Evolutionary conservation across 202 grass and related monocot genomes (phyloP).

Genomic region (Elaeis oleifera): DNA sequence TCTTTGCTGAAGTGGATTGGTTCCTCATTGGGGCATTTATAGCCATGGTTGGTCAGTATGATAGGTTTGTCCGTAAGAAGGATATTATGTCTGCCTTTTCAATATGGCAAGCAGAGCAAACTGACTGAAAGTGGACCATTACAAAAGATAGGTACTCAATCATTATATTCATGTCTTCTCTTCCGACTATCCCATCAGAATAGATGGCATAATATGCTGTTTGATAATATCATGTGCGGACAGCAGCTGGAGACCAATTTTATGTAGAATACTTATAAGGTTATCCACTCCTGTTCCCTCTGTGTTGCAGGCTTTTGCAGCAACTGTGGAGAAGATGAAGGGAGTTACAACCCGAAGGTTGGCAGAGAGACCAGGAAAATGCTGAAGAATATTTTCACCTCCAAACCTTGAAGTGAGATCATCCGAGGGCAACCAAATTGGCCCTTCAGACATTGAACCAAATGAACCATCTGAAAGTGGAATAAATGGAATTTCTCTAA

Average conservation of each 20-base stretch:
- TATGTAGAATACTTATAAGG: constrained; percentile 9
- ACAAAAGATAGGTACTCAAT: constrained; percentile 20
- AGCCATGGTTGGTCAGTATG: constrained; percentile 28
- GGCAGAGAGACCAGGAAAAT: constrained; percentile 17
- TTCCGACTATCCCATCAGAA: constrained; percentile 9
- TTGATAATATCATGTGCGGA: constrained; percentile 26
- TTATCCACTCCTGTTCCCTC: constrained; percentile 16
- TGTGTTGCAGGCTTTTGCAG: background rate
- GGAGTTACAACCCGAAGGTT: constrained; percentile 22
- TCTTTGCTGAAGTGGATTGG: constrained; percentile 28
- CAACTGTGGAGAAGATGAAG: constrained; percentile 12
- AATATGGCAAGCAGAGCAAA: constrained; percentile 13
- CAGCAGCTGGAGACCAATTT: constrained; percentile 23
- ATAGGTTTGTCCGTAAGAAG: constrained; percentile 21
- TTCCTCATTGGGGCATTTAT: constrained; percentile 16
- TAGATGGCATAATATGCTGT: constrained; percentile 18
- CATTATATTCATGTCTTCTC: constrained; percentile 10
- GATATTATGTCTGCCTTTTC: constrained; percentile 24
- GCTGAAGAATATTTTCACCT: constrained; percentile 9
- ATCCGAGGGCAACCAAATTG: constrained; percentile 17
- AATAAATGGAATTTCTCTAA: constrained; percentile 22
- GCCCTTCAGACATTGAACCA: constrained; percentile 21
- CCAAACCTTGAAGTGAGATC: constrained; percentile 7
- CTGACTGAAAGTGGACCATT: constrained; percentile 22
- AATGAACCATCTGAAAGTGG: constrained; percentile 25